A percentile compares a stretch with the other conserved stretches of the same genome.
Evolutionary conservation across 805 yeast genomes (phyloP).

Genomic region (Pichia eremophila): DNA sequence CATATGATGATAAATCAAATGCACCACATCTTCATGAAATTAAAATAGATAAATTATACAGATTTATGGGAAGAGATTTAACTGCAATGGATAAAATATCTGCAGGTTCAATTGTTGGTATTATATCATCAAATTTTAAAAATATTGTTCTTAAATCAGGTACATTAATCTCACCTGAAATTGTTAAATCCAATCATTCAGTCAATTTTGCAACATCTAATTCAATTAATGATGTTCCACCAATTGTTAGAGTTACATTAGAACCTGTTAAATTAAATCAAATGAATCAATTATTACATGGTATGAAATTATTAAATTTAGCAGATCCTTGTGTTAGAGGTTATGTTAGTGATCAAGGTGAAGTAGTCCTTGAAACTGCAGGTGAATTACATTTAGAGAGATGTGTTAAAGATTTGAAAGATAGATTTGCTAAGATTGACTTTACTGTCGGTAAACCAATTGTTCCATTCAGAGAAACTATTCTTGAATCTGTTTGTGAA

Average conservation of each 20-base stretch:
- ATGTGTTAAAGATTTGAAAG: conserved; percentile 82
- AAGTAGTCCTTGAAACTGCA: conserved; percentile 86
- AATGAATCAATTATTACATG: conserved; percentile 65
- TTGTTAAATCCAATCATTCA: conserved; percentile 22
- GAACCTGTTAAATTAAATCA: conserved; percentile 87
- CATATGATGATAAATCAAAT: conserved; percentile 25
- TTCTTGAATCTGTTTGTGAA: conserved; percentile 27
- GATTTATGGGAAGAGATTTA: conserved; percentile 89
- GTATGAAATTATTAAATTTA: conserved; percentile 66
- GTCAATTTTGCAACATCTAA: conserved; percentile 73
- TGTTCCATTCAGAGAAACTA: conserved; percentile 89
- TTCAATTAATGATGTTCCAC: conserved; percentile 66
- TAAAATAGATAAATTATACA: conserved; percentile 57
- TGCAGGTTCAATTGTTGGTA: conserved; percentile 92
- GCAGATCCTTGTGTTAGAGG: conserved; percentile 95
- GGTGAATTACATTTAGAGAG: conserved; percentile 95
- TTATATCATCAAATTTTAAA: conserved; percentile 65
- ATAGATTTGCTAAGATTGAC: conserved; percentile 87
- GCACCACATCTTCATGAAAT: conserved; percentile 30
- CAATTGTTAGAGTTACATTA: conserved; percentile 90
- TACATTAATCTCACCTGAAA: conserved; percentile 45
- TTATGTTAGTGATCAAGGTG: conserved; percentile 82
- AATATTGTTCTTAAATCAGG: conserved; percentile 80
- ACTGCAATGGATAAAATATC: conserved; percentile 73
- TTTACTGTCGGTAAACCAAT: conserved; percentile 83